Evolutionary conservation across 2,329 filamentous ascomycete genomes (phyloP), one percentile per base, ranked within the genome.

Genomic region (Phaeomoniella chlamydospora): DNA sequence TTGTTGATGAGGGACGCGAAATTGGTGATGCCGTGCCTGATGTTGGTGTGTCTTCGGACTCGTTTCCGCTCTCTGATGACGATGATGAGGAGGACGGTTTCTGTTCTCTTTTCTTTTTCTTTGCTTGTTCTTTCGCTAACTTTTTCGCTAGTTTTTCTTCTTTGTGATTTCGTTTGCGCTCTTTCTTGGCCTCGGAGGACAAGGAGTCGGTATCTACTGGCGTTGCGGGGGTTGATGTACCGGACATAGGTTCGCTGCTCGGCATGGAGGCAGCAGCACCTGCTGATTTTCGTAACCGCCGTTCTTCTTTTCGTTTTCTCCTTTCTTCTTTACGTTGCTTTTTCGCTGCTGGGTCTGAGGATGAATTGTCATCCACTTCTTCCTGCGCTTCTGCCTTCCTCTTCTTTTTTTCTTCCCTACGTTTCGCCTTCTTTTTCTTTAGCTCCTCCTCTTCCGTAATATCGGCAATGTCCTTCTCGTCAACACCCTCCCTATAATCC

Each of bases 371-470:
- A 13, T 31, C 31, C 14, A 31, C 14, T 37, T 43, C 13, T 9
- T 30, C 14, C 29, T 34, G 26, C 18, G 33, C 14, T 35, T 36
- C 38, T 31, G 34, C 17, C 36, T 41, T 37, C 14, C 36, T 36
- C 29, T 54, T 55, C 36, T 55, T 55, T 39, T 33, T 32, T 29
- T 41, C 32, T 49, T 49, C 33, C 52, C 42, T 15, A 37, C 40
- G 34, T 49, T 44, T 39, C 44, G 42, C 17, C 45, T 44, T 22
- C 29, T 65, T 63, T 46, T 68, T 65, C 47, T 72, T 64, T 42
- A 74, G 68, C 19, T 70, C 71, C 15, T 76, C 64, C 18, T 19
- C 29, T 16, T 42, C 35, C 29, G 33, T 22, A 74, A 53, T 35
- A 17, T 47, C 37, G 26, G 36, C 35, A 12, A 40, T 40, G 29